A percentile compares a stretch with the other conserved stretches of the same genome.
These are phyloP conservation scores for Eutrema yunnanense DNA, from an alignment of 345 rosid species.

Conservation along the genomic window DNA sequence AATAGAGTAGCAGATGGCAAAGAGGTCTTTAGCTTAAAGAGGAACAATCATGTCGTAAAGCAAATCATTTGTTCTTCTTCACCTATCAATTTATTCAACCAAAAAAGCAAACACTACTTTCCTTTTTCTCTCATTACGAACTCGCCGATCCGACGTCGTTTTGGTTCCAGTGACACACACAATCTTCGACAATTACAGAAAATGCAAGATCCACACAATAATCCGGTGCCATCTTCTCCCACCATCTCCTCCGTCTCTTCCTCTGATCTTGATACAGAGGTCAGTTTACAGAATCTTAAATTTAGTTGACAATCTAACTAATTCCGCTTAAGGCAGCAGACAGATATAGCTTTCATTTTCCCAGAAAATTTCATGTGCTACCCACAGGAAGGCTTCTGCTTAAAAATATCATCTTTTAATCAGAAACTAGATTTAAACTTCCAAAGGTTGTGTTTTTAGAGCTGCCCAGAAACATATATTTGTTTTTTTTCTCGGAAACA, in stretches of 20 bases:
- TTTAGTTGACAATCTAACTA: not conserved
- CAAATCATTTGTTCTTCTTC: conserved; percentile 22
- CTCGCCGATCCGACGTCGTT: conserved; percentile 4
- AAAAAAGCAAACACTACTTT: conserved; percentile 7
- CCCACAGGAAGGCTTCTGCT: not conserved
- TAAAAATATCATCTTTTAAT: not conserved
- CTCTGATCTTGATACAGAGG: conserved; percentile 98
- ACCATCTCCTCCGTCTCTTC: conserved; percentile 75
- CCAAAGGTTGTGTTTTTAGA: conserved; percentile 1
- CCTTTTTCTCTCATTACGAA: conserved; percentile 11
- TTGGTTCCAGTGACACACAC: not conserved
- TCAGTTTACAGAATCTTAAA: conserved; percentile 1
- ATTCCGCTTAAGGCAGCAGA: not conserved
- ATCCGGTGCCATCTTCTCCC: conserved; percentile 55
- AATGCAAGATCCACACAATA: conserved; percentile 55
- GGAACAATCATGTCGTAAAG: conserved; percentile 26
- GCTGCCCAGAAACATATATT: not conserved
- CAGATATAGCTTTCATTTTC: not conserved
- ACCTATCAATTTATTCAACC: conserved; percentile 9
- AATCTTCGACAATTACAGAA: not conserved
- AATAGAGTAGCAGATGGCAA: conserved; percentile 17
- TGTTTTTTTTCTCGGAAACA: not conserved
- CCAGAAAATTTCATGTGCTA: not conserved
- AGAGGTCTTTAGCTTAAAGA: conserved; percentile 9
- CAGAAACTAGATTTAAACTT: not conserved